phyloP scores from a whole-genome alignment of 1,284 basidiomycete genomes.

The Moesziomyces sp. region DNA sequence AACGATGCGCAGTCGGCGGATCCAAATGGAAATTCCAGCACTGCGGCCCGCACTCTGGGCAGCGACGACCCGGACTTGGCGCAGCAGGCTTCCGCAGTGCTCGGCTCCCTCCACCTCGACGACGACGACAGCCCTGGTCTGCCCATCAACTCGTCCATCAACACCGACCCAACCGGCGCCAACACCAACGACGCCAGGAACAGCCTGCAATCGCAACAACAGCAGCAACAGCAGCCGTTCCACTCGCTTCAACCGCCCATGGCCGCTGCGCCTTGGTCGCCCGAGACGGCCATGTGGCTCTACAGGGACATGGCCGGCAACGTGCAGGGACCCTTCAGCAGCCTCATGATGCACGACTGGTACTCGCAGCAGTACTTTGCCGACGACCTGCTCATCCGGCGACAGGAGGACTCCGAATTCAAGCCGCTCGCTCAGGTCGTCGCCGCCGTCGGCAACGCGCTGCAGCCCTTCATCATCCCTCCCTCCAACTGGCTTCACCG shows the following conservation, averaged over 20 bases:
- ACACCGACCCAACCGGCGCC: slow-evolving; percentile 8
- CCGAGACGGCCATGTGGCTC: slow-evolving; percentile 83
- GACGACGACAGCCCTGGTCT: slow-evolving; percentile 44
- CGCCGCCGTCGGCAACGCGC: slow-evolving; percentile 61
- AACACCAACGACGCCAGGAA: slow-evolving; percentile 16
- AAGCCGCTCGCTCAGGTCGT: slow-evolving; percentile 67
- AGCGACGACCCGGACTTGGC: slow-evolving; percentile 43
- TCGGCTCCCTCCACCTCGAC: slow-evolving; percentile 53
- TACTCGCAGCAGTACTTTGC: slow-evolving; percentile 89
- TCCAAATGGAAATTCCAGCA: background rate
- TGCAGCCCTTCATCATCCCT: slow-evolving; percentile 67
- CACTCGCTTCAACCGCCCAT: slow-evolving; percentile 12
- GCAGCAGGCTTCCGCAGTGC: slow-evolving; percentile 50
- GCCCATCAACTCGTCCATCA: slow-evolving; percentile 1
- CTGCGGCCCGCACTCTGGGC: slow-evolving; percentile 15
- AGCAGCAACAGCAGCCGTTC: slow-evolving; percentile 8
- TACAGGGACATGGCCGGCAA: slow-evolving; percentile 90
- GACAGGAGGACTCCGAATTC: slow-evolving; percentile 70
- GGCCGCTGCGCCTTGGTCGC: slow-evolving; percentile 61
- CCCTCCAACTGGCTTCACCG: slow-evolving; percentile 44
- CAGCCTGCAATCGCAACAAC: slow-evolving; percentile 24
- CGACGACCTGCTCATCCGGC: slow-evolving; percentile 84
- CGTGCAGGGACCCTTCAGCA: slow-evolving; percentile 93
- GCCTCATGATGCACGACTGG: slow-evolving; percentile 95
- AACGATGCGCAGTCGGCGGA: slow-evolving; percentile 1